A percentile compares a stretch with the other conserved stretches of the same genome.
Conservation (phyloP, 768 basidiomycete genomes). For the Boletus rubroflammeus region DNA sequence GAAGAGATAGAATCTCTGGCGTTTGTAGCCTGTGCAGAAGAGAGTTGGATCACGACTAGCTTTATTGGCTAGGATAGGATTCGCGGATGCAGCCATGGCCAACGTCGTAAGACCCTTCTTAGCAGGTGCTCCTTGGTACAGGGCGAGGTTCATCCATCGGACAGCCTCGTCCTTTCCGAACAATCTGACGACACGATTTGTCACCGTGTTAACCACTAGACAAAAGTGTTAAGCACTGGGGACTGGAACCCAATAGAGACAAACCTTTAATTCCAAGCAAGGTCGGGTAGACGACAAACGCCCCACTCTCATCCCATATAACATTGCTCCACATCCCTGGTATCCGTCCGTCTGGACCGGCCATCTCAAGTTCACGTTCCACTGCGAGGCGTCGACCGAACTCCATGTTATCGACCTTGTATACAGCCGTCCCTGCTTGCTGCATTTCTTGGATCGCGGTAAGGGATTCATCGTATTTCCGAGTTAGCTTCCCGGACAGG, state of each 20-base stretch:
- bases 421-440: conserved; percentile 91
- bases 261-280: conserved; percentile 92
- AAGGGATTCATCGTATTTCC: conserved; percentile 94
- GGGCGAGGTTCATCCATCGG: conserved; percentile 79
- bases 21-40: conserved; percentile 91
- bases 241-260: conserved; percentile 11
- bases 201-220: conserved; percentile 88
- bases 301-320: conserved; percentile 97
- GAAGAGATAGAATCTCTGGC: conserved; percentile 91
- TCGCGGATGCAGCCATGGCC: conserved; percentile 94
- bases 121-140: conserved; percentile 93
- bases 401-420: conserved; percentile 97
- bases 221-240: not conserved
- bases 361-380: conserved; percentile 86
- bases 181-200: conserved; percentile 85
- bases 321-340: conserved; percentile 83
- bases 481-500: conserved; percentile 80
- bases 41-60: conserved; percentile 84
- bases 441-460: conserved; percentile 97
- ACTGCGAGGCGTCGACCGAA: conserved; percentile 94
- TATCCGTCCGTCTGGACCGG: conserved; percentile 66
- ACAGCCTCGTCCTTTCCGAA: conserved; percentile 93
- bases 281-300: conserved; percentile 91
- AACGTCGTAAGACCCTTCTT: conserved; percentile 84
- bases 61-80: conserved; percentile 89